A percentile compares a stretch with the other conserved stretches of the same genome.
These are phyloP conservation scores for Fusarium austroafricanum DNA, from an alignment of 2,329 filamentous ascomycete species.

Conservation along the genomic window DNA sequence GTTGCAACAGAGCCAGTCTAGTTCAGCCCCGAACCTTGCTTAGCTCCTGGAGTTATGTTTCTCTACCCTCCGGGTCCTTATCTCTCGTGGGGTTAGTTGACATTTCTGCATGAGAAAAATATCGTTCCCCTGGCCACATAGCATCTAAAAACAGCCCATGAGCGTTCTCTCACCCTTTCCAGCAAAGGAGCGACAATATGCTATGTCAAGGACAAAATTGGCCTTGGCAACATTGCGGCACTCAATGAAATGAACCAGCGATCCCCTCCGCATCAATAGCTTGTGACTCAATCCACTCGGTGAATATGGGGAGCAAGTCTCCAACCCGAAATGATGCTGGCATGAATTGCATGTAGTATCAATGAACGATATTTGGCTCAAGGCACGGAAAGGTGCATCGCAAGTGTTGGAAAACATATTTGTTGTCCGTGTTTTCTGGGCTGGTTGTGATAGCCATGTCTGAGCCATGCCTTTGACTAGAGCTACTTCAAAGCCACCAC, in stretches of 20 bases:
- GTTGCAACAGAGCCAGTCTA: slow-evolving; percentile 34
- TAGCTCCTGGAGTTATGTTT: slow-evolving; percentile 36
- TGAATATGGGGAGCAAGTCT: slow-evolving; percentile 9
- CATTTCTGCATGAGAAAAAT: slow-evolving; percentile 11
- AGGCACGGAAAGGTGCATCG: slow-evolving; percentile 5
- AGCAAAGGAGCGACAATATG: slow-evolving; percentile 4
- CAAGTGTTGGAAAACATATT: slow-evolving; percentile 18
- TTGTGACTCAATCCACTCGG: slow-evolving; percentile 5
- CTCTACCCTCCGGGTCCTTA: slow-evolving; percentile 38
- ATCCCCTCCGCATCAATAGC: slow-evolving; percentile 12
- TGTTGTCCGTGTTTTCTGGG: slow-evolving; percentile 21
- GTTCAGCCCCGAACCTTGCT: slow-evolving; percentile 14
- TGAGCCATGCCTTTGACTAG: slow-evolving; percentile 32
- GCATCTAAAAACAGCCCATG: slow-evolving; percentile 22
- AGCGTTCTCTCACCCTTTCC: slow-evolving; percentile 16
- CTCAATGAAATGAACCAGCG: not conserved
- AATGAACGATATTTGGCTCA: slow-evolving; percentile 5
- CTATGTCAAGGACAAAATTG: slow-evolving; percentile 1
- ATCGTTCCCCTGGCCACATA: slow-evolving; percentile 1
- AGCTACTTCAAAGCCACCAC: slow-evolving; percentile 37
- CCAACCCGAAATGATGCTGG: not conserved
- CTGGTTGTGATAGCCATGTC: slow-evolving; percentile 31
- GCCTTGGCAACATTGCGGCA: slow-evolving; percentile 9
- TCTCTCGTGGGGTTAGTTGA: slow-evolving; percentile 36
- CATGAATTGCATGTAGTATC: not conserved